Percentiles rank a stretch among this genome's conserved stretches.
Conservation (phyloP, 148 eudicot species). For the Fagopyrum esculentum region DNA sequence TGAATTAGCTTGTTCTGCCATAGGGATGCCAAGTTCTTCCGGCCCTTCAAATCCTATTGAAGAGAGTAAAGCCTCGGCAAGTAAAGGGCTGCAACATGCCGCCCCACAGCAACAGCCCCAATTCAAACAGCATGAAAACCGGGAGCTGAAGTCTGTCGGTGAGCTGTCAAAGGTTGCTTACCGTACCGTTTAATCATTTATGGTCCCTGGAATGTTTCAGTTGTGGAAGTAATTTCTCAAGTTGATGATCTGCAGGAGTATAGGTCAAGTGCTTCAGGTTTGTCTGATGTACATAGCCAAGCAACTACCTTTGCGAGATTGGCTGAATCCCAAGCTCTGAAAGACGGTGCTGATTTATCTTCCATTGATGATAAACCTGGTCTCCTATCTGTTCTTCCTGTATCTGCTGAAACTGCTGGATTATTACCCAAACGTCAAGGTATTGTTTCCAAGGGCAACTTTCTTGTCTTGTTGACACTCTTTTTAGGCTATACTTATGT, state of each 20-base stretch:
- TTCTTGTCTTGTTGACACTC: not conserved
- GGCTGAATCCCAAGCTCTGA: slow-evolving; percentile 49
- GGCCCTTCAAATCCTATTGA: slow-evolving; percentile 16
- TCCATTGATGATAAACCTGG: slow-evolving; percentile 64
- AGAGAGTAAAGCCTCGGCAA: slow-evolving; percentile 12
- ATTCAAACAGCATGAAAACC: not conserved
- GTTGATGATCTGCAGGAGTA: slow-evolving; percentile 18
- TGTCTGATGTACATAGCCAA: slow-evolving; percentile 58
- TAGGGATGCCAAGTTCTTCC: slow-evolving; percentile 17
- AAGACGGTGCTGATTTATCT: slow-evolving; percentile 21
- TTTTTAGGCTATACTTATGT: not conserved
- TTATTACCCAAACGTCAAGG: slow-evolving; percentile 67
- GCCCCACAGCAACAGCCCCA: not conserved
- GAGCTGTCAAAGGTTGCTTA: not conserved
- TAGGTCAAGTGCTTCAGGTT: slow-evolving; percentile 24
- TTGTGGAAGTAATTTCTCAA: slow-evolving; percentile 11
- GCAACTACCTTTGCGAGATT: slow-evolving; percentile 64
- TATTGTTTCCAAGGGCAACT: slow-evolving; percentile 11
- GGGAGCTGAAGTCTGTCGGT: not conserved
- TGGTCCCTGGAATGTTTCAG: not conserved
- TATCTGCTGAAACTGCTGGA: slow-evolving; percentile 87
- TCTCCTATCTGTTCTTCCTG: slow-evolving; percentile 64
- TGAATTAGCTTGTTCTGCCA: slow-evolving; percentile 4
- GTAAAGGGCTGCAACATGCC: not conserved
- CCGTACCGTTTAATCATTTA: not conserved